Base-by-base conservation (phyloP, 2,329 filamentous ascomycete species). In the Ambrosiella beaveri region DNA sequence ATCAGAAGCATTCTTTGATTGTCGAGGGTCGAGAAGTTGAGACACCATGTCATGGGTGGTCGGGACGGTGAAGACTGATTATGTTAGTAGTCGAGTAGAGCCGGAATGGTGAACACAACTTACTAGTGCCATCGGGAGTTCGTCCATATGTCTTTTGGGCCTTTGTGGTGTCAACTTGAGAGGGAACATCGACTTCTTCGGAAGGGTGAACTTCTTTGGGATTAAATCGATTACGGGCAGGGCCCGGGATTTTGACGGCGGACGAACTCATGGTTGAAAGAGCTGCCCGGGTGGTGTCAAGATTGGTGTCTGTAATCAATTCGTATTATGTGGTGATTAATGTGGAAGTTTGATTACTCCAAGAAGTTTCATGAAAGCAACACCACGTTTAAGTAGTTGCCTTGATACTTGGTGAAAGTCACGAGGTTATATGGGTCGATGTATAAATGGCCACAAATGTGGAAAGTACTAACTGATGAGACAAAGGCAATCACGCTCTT, bases 1-100 rank as follows among this genome's bases (percentile, higher is more conserved):
- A 70, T 98, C 93, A 61, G 89, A 93, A 44, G 94, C 69, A 68
- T 97, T 97, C 76, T 98, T 98, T 57, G 93, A 89, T 68, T 97
- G 86, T 64, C 86, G 86, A 56, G 93, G 93, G 65, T 94, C 93
- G 65, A 98, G 81, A 58, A 98, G 79, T 73, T 97, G 93, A 56
- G 91, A 95, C 65, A 98, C 91, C 93, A 98, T 97, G 73, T 98
- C 93, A 75, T 96, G 89, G 59, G 93, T 98, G 62, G 88, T 84
- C 53, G 93, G 93, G 57, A 98, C 93, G 60, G 88, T 85, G 68
- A 98, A 98, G 65, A 95, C 93, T 97, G 66, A 53, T 63, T 5
- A 7, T 36, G 49, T 53, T 53, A 57, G 49, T 41, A 39, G 17
- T 7, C 15, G 7, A 53, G 15, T 13, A 36, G 15, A 41, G 7